These are phyloP conservation scores for Tricharina praecox DNA, from an alignment of 495 filamentous ascomycete genomes.

Conservation along the genomic window DNA sequence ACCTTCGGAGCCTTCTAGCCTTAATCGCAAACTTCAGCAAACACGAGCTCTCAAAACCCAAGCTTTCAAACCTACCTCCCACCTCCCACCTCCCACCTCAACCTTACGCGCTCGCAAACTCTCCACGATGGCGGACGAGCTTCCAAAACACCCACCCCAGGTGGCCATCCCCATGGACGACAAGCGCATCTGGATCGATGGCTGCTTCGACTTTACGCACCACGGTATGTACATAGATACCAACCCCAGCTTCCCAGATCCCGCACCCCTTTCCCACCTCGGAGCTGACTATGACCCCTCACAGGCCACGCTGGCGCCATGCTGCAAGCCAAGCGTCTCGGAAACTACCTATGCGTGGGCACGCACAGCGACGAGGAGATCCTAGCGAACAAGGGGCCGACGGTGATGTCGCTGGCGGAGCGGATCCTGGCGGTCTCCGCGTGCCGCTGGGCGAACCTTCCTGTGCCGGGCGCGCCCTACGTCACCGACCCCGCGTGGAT, in stretches of 20 bases:
- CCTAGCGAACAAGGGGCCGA: conserved; percentile 89
- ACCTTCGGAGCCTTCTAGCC: no score
- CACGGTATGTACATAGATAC: conserved; percentile 58
- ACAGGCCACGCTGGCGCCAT: conserved; percentile 90
- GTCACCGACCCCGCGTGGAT: conserved; percentile 90
- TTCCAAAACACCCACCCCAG: conserved; percentile 16
- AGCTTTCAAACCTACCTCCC: no score
- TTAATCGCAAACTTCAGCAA: no score
- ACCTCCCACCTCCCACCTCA: no score
- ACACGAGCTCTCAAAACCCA: no score
- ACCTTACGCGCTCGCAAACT: no score
- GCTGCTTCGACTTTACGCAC: conserved; percentile 97
- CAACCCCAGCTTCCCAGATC: no score
- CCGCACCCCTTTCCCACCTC: no score
- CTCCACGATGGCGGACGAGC: conserved; percentile 10
- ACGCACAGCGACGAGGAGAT: conserved; percentile 92
- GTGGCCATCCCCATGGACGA: conserved; percentile 30
- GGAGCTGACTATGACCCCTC: no score
- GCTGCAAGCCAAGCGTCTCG: conserved; percentile 76
- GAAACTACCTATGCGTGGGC: conserved; percentile 72
- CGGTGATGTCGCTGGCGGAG: conserved; percentile 86
- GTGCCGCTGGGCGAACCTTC: conserved; percentile 79
- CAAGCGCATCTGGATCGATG: conserved; percentile 86
- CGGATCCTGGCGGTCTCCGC: conserved; percentile 78
- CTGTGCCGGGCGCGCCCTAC: conserved; percentile 77